Evolutionary conservation across 495 filamentous ascomycete genomes (phyloP).

Genomic region (Rhizodiscina lignyota): DNA sequence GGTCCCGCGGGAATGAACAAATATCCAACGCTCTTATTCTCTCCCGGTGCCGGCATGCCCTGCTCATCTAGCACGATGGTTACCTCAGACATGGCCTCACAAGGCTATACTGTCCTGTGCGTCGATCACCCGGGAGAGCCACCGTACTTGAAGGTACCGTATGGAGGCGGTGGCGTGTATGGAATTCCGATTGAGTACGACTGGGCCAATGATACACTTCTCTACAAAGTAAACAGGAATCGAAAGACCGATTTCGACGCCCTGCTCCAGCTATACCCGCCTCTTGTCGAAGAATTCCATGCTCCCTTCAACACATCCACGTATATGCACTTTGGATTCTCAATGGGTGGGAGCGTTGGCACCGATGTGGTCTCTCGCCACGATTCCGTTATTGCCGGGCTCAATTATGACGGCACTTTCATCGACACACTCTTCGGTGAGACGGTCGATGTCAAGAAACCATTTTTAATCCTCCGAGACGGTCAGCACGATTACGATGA

Average conservation of each 20-base stretch:
- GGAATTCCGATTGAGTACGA: slow-evolving; percentile 2
- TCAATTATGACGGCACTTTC: slow-evolving; percentile 7
- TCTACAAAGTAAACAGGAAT: not conserved
- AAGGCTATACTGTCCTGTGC: slow-evolving; percentile 7
- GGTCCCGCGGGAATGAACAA: not conserved
- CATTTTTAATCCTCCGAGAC: slow-evolving; percentile 5
- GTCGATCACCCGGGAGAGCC: slow-evolving; percentile 9
- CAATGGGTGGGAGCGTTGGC: slow-evolving; percentile 4
- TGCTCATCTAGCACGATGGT: too few species aligned
- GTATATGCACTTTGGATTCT: slow-evolving; percentile 5
- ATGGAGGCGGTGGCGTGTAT: slow-evolving; percentile 2
- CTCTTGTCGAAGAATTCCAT: slow-evolving; percentile 1
- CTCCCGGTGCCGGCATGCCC: slow-evolving; percentile 8
- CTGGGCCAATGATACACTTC: slow-evolving; percentile 1
- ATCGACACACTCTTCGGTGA: slow-evolving; percentile 1
- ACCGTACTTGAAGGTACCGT: slow-evolving; percentile 7
- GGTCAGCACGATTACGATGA: too few species aligned
- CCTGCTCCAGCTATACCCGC: slow-evolving; percentile 4
- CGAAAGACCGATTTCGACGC: slow-evolving; percentile 5
- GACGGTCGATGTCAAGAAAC: slow-evolving; percentile 8
- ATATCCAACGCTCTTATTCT: slow-evolving; percentile 6
- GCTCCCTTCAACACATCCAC: slow-evolving; percentile 6
- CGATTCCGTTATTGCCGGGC: slow-evolving; percentile 2
- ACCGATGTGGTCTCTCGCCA: not conserved
- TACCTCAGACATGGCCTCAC: slow-evolving; percentile 5